phyloP scores from a whole-genome alignment of 2,329 filamentous ascomycete genomes.

The Fusarium sterilihyphosum region DNA sequence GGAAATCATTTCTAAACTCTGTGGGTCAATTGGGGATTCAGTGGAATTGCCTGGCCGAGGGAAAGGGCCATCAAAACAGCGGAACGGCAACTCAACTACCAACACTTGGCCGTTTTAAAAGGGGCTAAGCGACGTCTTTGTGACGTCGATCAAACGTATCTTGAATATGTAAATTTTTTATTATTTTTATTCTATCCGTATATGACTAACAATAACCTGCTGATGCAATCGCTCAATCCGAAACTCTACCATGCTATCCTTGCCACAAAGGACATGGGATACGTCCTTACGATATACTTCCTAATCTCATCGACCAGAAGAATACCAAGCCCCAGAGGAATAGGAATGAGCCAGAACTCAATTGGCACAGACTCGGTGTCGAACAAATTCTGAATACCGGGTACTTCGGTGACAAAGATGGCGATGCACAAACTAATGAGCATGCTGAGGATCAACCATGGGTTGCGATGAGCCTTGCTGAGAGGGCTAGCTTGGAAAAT shows the following conservation, averaged over 20 bases:
- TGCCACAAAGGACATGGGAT: conserved; percentile 56
- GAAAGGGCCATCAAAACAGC: not conserved
- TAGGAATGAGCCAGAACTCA: conserved; percentile 62
- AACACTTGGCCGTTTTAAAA: not conserved
- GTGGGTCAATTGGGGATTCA: not conserved
- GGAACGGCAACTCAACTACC: too few species aligned
- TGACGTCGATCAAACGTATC: not conserved
- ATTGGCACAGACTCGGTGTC: conserved; percentile 60
- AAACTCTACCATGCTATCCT: conserved; percentile 58
- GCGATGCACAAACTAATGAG: conserved; percentile 60
- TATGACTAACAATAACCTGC: not conserved
- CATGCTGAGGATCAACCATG: conserved; percentile 59
- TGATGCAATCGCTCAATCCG: not conserved
- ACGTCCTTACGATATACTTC: conserved; percentile 59
- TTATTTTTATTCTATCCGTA: not conserved
- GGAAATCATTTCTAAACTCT: not conserved
- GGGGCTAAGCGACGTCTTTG: not conserved
- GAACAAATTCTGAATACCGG: conserved; percentile 59
- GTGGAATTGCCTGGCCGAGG: not conserved
- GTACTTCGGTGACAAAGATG: conserved; percentile 63
- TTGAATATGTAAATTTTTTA: not conserved
- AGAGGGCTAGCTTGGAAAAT: conserved; percentile 63
- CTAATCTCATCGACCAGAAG: conserved; percentile 63
- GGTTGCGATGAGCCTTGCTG: conserved; percentile 57
- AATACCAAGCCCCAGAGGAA: conserved; percentile 61